Evolutionary conservation across 2,329 filamentous ascomycete species (phyloP).

Genomic region (Neopestalotiopsis sp.): DNA sequence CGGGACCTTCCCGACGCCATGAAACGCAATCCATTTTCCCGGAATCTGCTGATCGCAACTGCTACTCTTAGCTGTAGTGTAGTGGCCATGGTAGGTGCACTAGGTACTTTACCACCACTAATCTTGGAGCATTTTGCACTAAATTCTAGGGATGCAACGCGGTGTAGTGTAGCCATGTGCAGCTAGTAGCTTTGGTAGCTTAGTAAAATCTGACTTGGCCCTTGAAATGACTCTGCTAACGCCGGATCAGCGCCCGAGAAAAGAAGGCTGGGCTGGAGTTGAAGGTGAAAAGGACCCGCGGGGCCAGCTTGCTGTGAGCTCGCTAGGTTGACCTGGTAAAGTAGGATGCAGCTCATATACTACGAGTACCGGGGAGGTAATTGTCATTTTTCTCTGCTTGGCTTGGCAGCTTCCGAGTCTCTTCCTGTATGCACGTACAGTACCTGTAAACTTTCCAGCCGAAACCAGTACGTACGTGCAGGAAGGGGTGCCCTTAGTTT

Average conservation of each 20-base stretch:
- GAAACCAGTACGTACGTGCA: background rate
- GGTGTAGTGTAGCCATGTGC: background rate
- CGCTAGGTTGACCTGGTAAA: background rate
- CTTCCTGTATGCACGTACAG: background rate
- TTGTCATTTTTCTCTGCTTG: too few species aligned
- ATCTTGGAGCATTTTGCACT: background rate
- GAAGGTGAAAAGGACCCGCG: background rate
- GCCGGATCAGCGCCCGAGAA: slow-evolving; percentile 3
- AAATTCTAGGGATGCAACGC: too few species aligned
- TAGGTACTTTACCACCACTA: background rate
- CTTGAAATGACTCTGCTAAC: slow-evolving; percentile 5
- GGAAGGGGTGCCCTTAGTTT: background rate
- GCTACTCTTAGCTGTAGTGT: background rate
- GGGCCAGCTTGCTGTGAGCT: background rate
- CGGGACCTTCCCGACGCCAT: slow-evolving; percentile 14
- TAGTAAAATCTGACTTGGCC: background rate
- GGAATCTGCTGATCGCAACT: slow-evolving; percentile 12
- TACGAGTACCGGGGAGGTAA: too few species aligned
- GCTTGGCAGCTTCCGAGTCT: too few species aligned
- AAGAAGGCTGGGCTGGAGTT: background rate
- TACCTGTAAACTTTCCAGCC: background rate
- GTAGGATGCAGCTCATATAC: background rate
- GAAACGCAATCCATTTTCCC: slow-evolving; percentile 13
- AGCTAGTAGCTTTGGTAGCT: background rate
- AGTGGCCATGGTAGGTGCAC: background rate